A percentile compares a stretch with the other conserved stretches of the same genome.
phyloP scores from a whole-genome alignment of 23 red algal species.

The Agarophyton chilense region DNA sequence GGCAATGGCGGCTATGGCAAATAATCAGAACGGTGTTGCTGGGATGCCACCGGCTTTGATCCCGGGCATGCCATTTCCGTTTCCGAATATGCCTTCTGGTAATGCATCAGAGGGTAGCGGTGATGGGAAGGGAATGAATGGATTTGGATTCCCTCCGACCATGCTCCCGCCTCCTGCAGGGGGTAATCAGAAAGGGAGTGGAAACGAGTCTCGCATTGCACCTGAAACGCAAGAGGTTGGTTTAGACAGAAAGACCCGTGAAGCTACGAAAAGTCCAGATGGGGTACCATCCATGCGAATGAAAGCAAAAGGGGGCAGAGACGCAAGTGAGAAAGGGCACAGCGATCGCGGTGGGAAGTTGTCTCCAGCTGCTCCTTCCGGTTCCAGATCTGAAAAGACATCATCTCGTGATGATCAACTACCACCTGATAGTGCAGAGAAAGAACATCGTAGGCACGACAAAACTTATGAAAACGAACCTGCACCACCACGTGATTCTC shows the following conservation, averaged over 20 bases:
- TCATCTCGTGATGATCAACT: slow-evolving; percentile 23
- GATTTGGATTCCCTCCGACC: slow-evolving; percentile 6
- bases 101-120: not conserved
- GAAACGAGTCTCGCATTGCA: not conserved
- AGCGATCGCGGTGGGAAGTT: slow-evolving; percentile 7
- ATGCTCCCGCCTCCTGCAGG: not conserved
- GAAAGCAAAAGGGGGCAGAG: not conserved
- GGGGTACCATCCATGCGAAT: not conserved
- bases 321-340: slow-evolving; percentile 12
- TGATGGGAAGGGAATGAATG: slow-evolving; percentile 14
- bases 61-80: slow-evolving; percentile 44
- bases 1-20: slow-evolving; percentile 39
- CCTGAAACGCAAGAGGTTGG: not conserved
- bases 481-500: slow-evolving; percentile 23
- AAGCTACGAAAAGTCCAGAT: slow-evolving; percentile 3
- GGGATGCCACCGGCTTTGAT: slow-evolving; percentile 37
- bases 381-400: not conserved
- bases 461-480: slow-evolving; percentile 37
- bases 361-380: not conserved
- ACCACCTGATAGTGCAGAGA: slow-evolving; percentile 41
- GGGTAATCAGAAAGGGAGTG: not conserved
- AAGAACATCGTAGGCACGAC: slow-evolving; percentile 35
- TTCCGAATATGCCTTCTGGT: slow-evolving; percentile 40
- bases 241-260: not conserved
- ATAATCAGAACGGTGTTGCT: slow-evolving; percentile 15